These are phyloP conservation scores for Neocucurbitaria cava DNA, from an alignment of 2,329 filamentous ascomycete genomes.

Conservation along the genomic window DNA sequence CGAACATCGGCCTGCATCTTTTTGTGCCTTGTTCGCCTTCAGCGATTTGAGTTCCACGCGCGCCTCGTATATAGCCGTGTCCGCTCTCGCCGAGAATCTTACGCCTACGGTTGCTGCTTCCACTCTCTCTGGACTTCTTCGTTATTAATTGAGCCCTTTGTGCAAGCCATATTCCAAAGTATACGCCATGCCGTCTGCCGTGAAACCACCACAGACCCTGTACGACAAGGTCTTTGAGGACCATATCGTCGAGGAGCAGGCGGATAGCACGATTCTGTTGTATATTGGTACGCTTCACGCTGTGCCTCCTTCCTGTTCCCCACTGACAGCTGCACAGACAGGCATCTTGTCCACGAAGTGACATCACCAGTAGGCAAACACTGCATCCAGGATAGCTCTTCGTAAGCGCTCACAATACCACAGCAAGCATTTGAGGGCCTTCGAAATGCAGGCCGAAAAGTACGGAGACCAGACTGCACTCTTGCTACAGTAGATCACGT, in stretches of 20 bases:
- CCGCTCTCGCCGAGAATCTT: conserved; percentile 12
- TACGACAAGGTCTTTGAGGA: conserved; percentile 98
- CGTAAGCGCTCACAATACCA: conserved; percentile 21
- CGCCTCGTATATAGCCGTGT: conserved; percentile 30
- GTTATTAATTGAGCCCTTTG: conserved; percentile 18
- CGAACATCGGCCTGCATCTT: conserved; percentile 40
- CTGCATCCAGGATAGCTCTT: conserved; percentile 1
- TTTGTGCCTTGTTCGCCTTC: conserved; percentile 37
- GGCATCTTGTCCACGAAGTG: conserved; percentile 97
- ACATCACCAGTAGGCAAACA: conserved; percentile 77
- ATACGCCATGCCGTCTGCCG: conserved; percentile 75
- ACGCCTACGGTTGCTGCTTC: conserved; percentile 6
- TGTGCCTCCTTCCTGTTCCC: not conserved
- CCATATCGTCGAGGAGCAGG: conserved; percentile 94
- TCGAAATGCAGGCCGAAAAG: conserved; percentile 83
- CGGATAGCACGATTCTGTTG: conserved; percentile 88
- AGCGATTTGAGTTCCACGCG: conserved; percentile 32
- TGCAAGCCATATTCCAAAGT: conserved; percentile 20
- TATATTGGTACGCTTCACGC: conserved; percentile 78
- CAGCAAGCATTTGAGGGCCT: conserved; percentile 97
- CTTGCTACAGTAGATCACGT: conserved; percentile 96
- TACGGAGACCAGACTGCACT: conserved; percentile 95
- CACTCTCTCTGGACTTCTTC: not conserved
- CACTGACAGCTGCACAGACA: conserved; percentile 63
- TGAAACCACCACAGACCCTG: conserved; percentile 78